Percentiles rank a stretch among this genome's conserved stretches.
phyloP scores from a whole-genome alignment of 2,329 filamentous ascomycete genomes.

The Pseudopithomyces maydicus region DNA sequence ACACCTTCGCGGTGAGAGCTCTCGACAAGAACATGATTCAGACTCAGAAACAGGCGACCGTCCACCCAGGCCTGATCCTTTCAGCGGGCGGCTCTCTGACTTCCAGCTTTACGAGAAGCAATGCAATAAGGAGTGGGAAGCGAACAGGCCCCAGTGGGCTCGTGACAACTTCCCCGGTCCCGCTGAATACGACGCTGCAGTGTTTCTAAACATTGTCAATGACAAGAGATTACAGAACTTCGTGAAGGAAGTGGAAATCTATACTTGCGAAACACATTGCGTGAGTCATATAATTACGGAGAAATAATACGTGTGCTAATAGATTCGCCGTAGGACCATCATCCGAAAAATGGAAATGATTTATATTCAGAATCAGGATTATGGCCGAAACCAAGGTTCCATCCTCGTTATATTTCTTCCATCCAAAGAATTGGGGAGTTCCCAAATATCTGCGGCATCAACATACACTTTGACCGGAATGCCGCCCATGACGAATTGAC shows the following conservation, averaged over 20 bases:
- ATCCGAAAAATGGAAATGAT: not conserved
- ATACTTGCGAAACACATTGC: constrained; percentile 11
- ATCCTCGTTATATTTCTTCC: not conserved
- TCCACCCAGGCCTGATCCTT: no score
- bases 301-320: not conserved
- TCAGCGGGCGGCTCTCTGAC: no score
- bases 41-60: no score
- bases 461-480: constrained; percentile 11
- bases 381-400: not conserved
- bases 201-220: constrained; percentile 10
- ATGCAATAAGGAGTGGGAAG: not conserved
- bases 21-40: no score
- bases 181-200: not conserved
- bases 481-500: not conserved
- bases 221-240: not conserved
- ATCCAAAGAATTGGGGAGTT: constrained; percentile 1
- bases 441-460: constrained; percentile 1
- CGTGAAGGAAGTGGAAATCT: constrained; percentile 8
- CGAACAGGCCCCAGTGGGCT: not conserved
- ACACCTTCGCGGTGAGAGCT: no score
- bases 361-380: no score
- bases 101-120: not conserved
- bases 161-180: not conserved
- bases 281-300: not conserved
- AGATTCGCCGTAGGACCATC: not conserved